Conservation (phyloP, 495 filamentous ascomycete species). For the Annulohypoxylon nitens region DNA sequence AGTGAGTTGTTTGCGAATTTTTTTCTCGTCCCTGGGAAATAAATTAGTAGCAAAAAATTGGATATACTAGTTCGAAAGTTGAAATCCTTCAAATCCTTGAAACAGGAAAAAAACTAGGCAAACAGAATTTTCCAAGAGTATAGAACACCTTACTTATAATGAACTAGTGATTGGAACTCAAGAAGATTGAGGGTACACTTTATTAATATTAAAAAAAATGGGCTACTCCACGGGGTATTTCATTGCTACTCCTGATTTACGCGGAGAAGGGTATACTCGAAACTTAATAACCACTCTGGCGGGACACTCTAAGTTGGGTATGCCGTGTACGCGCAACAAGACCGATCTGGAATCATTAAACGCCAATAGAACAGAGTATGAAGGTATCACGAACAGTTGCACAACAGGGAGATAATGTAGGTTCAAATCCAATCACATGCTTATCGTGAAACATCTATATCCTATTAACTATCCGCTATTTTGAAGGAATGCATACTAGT, state of each 20-base stretch:
- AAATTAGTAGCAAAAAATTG: background rate
- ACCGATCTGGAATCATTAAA: background rate
- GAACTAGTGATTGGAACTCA: background rate
- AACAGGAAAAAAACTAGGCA: background rate
- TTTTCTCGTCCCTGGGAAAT: background rate
- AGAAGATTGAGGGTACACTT: background rate
- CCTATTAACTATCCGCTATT: constrained; percentile 5
- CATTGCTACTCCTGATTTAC: background rate
- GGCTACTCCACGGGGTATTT: constrained; percentile 1
- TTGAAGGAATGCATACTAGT: constrained; percentile 7
- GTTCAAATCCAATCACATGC: constrained; percentile 15
- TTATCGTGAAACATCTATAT: constrained; percentile 3
- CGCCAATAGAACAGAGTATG: background rate
- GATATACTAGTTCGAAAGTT: background rate
- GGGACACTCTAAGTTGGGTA: background rate
- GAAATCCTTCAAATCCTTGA: constrained; percentile 4
- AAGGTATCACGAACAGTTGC: background rate
- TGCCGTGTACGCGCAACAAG: background rate
- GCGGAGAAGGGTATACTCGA: constrained; percentile 3
- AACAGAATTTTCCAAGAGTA: background rate
- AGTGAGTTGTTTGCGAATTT: background rate
- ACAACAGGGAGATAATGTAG: background rate
- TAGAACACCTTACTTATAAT: constrained; percentile 1
- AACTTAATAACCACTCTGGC: background rate
- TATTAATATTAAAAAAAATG: background rate